A percentile compares a stretch with the other conserved stretches of the same genome.
Evolutionary conservation across 1,139 yeast species (phyloP).

Genomic region (Candida sanyaensis): DNA sequence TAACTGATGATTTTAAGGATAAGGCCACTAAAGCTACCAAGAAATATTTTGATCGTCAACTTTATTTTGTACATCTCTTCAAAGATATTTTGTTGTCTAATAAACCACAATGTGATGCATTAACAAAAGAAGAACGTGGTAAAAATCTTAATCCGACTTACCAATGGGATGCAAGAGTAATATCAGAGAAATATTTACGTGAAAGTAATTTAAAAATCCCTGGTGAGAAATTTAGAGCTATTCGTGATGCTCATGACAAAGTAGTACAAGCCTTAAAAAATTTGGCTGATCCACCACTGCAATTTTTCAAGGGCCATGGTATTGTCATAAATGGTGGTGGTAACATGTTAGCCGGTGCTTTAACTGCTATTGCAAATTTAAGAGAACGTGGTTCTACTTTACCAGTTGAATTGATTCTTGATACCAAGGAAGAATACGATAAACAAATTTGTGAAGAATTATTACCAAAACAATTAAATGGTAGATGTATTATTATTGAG

Average conservation of each 20-base stretch:
- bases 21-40: conserved; percentile 13
- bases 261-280: conserved; percentile 25
- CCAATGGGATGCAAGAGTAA: conserved; percentile 20
- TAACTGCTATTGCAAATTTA: conserved; percentile 32
- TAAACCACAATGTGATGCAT: conserved; percentile 23
- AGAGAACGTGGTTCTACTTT: conserved; percentile 35
- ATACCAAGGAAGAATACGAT: conserved; percentile 26
- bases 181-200: conserved; percentile 16
- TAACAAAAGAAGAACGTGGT: conserved; percentile 26
- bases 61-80: conserved; percentile 17
- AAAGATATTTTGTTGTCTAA: conserved; percentile 19
- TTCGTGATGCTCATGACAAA: conserved; percentile 27
- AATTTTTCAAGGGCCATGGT: conserved; percentile 33
- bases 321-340: conserved; percentile 38
- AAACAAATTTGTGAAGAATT: conserved; percentile 31
- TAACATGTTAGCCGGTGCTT: conserved; percentile 27
- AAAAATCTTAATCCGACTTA: conserved; percentile 19
- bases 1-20: conserved; percentile 18
- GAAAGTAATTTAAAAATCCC: conserved; percentile 13
- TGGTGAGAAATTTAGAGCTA: conserved; percentile 21
- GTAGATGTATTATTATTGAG: conserved; percentile 33
- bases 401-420: conserved; percentile 38
- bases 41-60: conserved; percentile 17
- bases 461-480: conserved; percentile 28
- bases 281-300: conserved; percentile 26